A percentile compares a stretch with the other conserved stretches of the same genome.
Conservation (phyloP, 139 green algal species). For the Chlorella ohadii region DNA sequence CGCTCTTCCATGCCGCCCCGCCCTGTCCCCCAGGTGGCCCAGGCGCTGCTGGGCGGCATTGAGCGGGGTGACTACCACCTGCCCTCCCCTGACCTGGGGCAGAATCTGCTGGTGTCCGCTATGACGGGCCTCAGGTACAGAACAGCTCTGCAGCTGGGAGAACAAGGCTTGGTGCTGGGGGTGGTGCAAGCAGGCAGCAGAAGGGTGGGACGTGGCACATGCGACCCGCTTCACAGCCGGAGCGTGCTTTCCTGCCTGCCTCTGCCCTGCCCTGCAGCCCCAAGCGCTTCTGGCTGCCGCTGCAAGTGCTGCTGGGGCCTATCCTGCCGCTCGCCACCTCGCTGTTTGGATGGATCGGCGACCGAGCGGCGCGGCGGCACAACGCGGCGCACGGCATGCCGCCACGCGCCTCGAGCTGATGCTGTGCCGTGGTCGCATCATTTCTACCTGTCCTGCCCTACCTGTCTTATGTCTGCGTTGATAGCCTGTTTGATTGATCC, state of each 20-base stretch:
- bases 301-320: conserved; percentile 30
- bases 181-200: too few species aligned
- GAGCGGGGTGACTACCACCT: conserved; percentile 66
- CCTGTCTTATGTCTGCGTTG: too few species aligned
- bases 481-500: too few species aligned
- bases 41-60: conserved; percentile 53
- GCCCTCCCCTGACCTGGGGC: conserved; percentile 59
- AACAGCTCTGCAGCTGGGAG: too few species aligned
- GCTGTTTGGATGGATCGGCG: conserved; percentile 17
- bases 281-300: conserved; percentile 13
- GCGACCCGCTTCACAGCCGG: too few species aligned
- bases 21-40: conserved; percentile 57
- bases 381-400: conserved; percentile 35
- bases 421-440: not conserved
- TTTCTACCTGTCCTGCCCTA: not conserved
- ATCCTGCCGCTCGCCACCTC: conserved; percentile 20
- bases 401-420: too few species aligned
- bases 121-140: conserved; percentile 44
- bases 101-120: conserved; percentile 52
- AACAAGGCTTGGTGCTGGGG: too few species aligned
- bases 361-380: conserved; percentile 28
- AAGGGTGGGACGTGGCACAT: too few species aligned
- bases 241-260: not conserved
- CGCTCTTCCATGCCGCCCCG: not conserved
- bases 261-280: conserved; percentile 12